Evolutionary conservation across 441 rosid species (phyloP).

Genomic region (Populus tomentosa): DNA sequence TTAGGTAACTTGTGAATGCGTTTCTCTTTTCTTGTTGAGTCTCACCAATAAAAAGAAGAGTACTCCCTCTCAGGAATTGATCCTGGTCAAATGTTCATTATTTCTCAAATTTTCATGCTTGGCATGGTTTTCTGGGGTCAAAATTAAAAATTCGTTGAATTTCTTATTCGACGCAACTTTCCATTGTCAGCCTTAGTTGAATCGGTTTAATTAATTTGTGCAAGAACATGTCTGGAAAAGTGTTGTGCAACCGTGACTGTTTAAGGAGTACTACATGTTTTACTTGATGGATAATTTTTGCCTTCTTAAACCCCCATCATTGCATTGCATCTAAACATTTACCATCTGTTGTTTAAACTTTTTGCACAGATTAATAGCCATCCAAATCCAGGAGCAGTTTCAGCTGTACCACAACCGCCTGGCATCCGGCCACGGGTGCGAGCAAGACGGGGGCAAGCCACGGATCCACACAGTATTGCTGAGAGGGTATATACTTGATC

Average conservation of each 20-base stretch:
- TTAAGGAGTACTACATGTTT: neutral
- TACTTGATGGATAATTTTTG: neutral
- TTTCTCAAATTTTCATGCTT: slow-evolving; percentile 14
- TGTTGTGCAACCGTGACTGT: neutral
- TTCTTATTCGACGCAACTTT: neutral
- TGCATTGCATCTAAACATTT: neutral
- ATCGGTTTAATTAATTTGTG: neutral
- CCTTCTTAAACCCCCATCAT: neutral
- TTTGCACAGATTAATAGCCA: slow-evolving; percentile 64
- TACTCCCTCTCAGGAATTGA: neutral
- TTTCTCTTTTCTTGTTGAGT: neutral
- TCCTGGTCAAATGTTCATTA: slow-evolving; percentile 1
- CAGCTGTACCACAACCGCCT: slow-evolving; percentile 77
- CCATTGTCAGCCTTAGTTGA: neutral
- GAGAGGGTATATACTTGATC: slow-evolving; percentile 56
- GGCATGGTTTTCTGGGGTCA: slow-evolving; percentile 16
- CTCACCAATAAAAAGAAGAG: neutral
- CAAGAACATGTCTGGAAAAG: neutral
- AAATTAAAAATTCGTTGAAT: neutral
- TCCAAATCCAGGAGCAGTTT: slow-evolving; percentile 56
- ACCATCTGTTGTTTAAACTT: neutral
- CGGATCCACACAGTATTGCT: slow-evolving; percentile 85
- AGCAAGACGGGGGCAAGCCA: slow-evolving; percentile 86
- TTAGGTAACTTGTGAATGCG: neutral
- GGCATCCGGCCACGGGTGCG: slow-evolving; percentile 67